phyloP scores from a whole-genome alignment of 441 rosid species.

The Pelargonium myrrhifolium region DNA sequence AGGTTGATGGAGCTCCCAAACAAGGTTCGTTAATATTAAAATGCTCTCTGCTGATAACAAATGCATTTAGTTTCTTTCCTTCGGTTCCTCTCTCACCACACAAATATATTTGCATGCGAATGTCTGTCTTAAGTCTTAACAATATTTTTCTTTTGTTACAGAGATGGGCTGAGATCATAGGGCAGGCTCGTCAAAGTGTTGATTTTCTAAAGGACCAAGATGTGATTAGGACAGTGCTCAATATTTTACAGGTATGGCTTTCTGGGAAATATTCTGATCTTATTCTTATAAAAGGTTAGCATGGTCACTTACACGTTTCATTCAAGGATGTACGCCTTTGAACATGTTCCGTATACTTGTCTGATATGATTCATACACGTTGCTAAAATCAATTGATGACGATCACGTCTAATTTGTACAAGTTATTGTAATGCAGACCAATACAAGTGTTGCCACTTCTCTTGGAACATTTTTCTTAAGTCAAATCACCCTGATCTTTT shows the following conservation, averaged over 20 bases:
- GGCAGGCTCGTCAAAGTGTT: conserved; percentile 96
- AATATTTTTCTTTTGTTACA: conserved; percentile 28
- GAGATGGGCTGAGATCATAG: conserved; percentile 98
- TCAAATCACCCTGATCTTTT: conserved; percentile 82
- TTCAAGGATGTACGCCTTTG: neutral
- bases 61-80: neutral
- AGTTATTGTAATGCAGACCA: conserved; percentile 56
- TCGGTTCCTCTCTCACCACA: neutral
- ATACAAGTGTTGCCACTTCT: conserved; percentile 94
- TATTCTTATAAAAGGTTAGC: neutral
- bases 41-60: neutral
- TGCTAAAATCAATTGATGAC: neutral
- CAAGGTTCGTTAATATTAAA: conserved; percentile 45
- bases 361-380: neutral
- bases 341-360: neutral
- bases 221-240: conserved; percentile 86
- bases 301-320: neutral
- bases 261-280: neutral
- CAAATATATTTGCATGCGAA: neutral
- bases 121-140: neutral
- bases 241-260: conserved; percentile 75
- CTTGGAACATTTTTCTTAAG: conserved; percentile 87
- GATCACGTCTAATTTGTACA: neutral
- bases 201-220: conserved; percentile 89
- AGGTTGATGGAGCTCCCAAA: conserved; percentile 97